Base-by-base conservation (phyloP, 768 basidiomycete genomes). In the Sarcodon sp. region DNA sequence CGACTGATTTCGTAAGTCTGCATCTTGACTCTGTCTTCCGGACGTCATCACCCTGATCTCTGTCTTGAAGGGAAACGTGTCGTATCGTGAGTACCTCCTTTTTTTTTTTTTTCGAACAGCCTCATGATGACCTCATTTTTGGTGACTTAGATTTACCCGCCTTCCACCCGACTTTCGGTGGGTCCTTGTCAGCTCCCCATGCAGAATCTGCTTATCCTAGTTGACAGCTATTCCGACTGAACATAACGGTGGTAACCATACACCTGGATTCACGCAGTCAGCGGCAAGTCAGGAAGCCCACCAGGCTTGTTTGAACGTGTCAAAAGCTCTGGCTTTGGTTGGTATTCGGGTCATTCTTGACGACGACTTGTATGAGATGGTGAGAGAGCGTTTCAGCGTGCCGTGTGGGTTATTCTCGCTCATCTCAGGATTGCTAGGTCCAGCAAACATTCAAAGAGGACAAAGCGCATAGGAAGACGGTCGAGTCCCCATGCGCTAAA, bases 1-100 rank as follows among this genome's bases (percentile, higher is more conserved):
- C 85, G 5, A 89, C 87, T 3, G 87, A 89, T 59, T 89, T 90
- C 53, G 87, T 87, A 55, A 67, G 83, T 66, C 6, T 13, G 16
- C 7, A 43, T 35, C 37, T 32, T 35, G 35, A 44, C 32, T 7
- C 15, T n/a, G 48, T 9, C 35, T 37, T 33, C 5, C 35, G 43
- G 35, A 45, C 11, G 33, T 50, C 49, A 45, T 50, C 49, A 45
- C 37, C 53, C 35, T 51, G 6, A 52, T 32, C 33, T 33, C 47
- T 18, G 34, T 16, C 33, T 48, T 48, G 15, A 45, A 85, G 83
- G 83, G 83, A 21, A 86, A 87, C 58, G 68, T 89, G 18, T 80
- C 79, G 4, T 85, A 89, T 53, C 75, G 86, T 86, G 54, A 59
- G 66, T 76, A 52, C 44, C 36, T n/a, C n/a, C n/a, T 32, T 43